Evolutionary conservation across 495 filamentous ascomycete genomes (phyloP).

Genomic region (Pseudoneurospora amorphoporcata): DNA sequence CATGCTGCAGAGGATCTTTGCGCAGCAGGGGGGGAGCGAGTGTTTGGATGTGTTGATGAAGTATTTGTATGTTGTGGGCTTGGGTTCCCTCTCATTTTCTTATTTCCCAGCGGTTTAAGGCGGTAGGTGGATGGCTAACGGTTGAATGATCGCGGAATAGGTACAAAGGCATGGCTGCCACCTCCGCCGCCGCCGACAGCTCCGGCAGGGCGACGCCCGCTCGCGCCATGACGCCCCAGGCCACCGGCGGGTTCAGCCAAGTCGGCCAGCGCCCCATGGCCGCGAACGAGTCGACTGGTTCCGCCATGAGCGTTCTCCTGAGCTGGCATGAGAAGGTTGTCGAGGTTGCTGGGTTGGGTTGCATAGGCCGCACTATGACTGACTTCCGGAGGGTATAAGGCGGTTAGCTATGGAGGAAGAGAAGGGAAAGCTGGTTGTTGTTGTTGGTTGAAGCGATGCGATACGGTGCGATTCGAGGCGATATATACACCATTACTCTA

Average conservation of each 20-base stretch:
- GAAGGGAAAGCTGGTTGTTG: neutral
- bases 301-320: constrained; percentile 84
- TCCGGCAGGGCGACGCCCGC: constrained; percentile 26
- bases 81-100: neutral
- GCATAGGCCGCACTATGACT: constrained; percentile 84
- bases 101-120: neutral
- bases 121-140: constrained; percentile 3
- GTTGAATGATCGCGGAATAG: constrained; percentile 18
- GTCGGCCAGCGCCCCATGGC: constrained; percentile 55
- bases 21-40: constrained; percentile 60
- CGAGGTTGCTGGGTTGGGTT: constrained; percentile 75
- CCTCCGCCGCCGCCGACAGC: constrained; percentile 12
- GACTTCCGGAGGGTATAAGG: constrained; percentile 77
- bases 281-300: constrained; percentile 62
- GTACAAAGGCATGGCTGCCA: constrained; percentile 74
- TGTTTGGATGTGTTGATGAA: constrained; percentile 65
- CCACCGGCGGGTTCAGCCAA: constrained; percentile 69
- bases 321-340: constrained; percentile 96
- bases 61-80: constrained; percentile 47
- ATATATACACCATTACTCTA: neutral
- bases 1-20: constrained; percentile 66
- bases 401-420: neutral
- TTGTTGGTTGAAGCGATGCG: neutral
- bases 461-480: neutral
- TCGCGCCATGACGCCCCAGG: constrained; percentile 56